Percentiles rank a stretch among this genome's conserved stretches.
Conservation (phyloP, 371 early-diverging fungal species). For the Mucor indicus region DNA sequence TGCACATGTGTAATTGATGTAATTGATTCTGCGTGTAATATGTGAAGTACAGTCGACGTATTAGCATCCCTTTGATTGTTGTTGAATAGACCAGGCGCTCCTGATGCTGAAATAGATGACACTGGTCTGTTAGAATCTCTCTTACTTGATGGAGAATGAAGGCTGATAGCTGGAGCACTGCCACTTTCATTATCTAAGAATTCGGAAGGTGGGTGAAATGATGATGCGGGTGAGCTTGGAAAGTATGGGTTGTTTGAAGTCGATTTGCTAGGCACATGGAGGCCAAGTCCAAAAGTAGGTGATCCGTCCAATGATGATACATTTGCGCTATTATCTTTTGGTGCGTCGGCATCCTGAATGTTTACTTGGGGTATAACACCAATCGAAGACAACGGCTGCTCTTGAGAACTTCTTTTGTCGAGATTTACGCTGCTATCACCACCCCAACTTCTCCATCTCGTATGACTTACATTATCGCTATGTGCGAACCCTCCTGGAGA, state of each 20-base stretch:
- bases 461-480: neutral
- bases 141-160: conserved; percentile 2
- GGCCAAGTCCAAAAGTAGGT: conserved; percentile 25
- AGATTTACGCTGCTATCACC: too few relatives aligned
- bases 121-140: neutral
- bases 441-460: conserved; percentile 35
- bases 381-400: conserved; percentile 1
- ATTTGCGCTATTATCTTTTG: neutral
- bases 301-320: neutral
- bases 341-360: conserved; percentile 1
- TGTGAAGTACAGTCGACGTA: conserved; percentile 22
- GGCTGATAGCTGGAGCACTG: neutral
- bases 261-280: conserved; percentile 20
- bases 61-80: too few relatives aligned
- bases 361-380: conserved; percentile 9
- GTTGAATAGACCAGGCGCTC: conserved; percentile 1
- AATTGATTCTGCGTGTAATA: conserved; percentile 30
- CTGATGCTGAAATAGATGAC: neutral
- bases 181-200: conserved; percentile 8
- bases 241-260: neutral
- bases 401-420: conserved; percentile 5
- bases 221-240: conserved; percentile 18
- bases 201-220: conserved; percentile 5
- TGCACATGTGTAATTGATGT: conserved; percentile 32
- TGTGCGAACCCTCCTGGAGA: too few relatives aligned